phyloP scores from a whole-genome alignment of 2,329 filamentous ascomycete genomes.

The Mariannaea elegans region DNA sequence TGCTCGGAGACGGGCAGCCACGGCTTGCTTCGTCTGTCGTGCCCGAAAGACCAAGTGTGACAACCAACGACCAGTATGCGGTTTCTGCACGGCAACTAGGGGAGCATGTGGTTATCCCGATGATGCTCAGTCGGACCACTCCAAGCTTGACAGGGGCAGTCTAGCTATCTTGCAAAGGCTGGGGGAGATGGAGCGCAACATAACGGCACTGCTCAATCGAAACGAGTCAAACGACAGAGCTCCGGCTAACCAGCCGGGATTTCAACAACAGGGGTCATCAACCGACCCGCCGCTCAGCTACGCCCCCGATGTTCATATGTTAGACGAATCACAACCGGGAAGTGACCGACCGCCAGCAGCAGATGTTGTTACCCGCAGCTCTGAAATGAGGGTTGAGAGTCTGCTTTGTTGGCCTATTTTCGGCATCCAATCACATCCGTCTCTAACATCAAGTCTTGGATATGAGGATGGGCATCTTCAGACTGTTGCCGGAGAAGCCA shows the following conservation, averaged over 20 bases:
- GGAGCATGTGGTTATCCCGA: slow-evolving; percentile 32
- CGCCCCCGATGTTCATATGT: background rate
- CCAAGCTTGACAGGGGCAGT: slow-evolving; percentile 31
- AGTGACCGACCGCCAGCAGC: slow-evolving; percentile 20
- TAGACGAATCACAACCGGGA: background rate
- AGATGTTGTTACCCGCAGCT: slow-evolving; percentile 23
- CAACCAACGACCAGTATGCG: slow-evolving; percentile 28
- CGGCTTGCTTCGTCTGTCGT: slow-evolving; percentile 25
- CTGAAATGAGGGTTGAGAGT: slow-evolving; percentile 24
- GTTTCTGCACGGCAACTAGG: slow-evolving; percentile 29
- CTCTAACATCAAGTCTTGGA: slow-evolving; percentile 15
- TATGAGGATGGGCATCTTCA: background rate
- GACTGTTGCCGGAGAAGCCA: slow-evolving; percentile 4
- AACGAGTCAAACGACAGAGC: background rate
- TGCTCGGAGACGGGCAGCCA: slow-evolving; percentile 18
- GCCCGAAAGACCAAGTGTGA: slow-evolving; percentile 34
- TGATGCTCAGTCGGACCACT: slow-evolving; percentile 24
- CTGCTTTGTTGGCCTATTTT: slow-evolving; percentile 23
- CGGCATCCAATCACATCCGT: slow-evolving; percentile 4
- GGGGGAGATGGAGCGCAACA: slow-evolving; percentile 24
- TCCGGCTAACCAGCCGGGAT: background rate
- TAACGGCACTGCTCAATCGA: slow-evolving; percentile 14
- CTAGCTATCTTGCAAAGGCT: slow-evolving; percentile 30
- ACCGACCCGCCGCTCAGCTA: background rate
- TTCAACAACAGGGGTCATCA: background rate